phyloP scores from a whole-genome alignment of 129 eudicot species.

The Smallanthus sonchifolius region DNA sequence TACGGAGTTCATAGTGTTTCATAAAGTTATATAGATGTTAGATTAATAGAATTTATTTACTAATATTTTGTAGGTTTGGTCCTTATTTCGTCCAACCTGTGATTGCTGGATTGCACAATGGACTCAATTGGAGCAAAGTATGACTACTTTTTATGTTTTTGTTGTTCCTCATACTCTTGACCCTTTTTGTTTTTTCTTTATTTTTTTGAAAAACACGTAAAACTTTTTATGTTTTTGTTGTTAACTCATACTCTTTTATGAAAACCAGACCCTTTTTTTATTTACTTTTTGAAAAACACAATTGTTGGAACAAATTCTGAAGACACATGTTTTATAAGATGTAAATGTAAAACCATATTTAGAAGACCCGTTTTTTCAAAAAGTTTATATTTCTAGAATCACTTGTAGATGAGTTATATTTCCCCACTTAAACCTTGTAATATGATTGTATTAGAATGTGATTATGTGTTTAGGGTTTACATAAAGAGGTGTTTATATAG shows the following conservation, averaged over 20 bases:
- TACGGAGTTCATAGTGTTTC: background rate
- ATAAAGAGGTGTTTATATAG: no score
- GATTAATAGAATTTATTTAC: background rate
- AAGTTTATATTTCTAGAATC: background rate
- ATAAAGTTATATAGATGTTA: background rate
- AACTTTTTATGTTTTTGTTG: no score
- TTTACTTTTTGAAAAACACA: no score
- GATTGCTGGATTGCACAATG: constrained; percentile 98
- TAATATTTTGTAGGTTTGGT: constrained; percentile 59
- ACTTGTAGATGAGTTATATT: background rate
- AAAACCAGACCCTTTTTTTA: no score
- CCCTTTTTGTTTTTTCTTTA: background rate
- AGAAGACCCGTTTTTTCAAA: background rate
- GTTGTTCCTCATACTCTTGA: background rate
- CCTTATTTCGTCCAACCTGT: constrained; percentile 96
- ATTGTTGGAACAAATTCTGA: no score
- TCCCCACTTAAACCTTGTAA: no score
- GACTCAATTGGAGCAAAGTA: constrained; percentile 98
- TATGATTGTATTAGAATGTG: no score
- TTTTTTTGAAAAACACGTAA: background rate
- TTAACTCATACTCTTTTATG: no score
- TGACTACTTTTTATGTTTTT: constrained; percentile 22
- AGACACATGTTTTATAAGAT: background rate
- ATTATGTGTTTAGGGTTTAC: no score
- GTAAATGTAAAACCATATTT: background rate